Conservation (phyloP, 176 grass and related monocot genomes). For the Phoenix dactylifera region DNA sequence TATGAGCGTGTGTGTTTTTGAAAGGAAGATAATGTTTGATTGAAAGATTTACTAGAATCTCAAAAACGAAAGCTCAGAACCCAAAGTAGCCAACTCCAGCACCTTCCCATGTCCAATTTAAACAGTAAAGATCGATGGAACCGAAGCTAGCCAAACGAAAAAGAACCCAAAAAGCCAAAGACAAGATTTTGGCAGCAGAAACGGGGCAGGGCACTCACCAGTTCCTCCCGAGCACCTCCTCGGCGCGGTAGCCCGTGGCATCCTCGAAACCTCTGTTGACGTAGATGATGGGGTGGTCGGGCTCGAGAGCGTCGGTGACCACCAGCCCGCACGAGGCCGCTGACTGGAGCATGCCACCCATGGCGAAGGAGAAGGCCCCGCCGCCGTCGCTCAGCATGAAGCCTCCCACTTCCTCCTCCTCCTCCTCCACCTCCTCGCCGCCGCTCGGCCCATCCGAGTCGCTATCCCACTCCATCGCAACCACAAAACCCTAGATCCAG, state of each 20-base stretch:
- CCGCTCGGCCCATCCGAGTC: slow-evolving; percentile 15
- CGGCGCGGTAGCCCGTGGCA: slow-evolving; percentile 72
- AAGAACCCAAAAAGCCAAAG: neutral
- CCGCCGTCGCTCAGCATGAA: slow-evolving; percentile 13
- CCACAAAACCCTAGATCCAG: slow-evolving; percentile 3
- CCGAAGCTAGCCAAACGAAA: too few species aligned
- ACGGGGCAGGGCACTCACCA: slow-evolving; percentile 33
- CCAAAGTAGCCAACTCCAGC: too few species aligned
- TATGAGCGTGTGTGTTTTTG: too few species aligned
- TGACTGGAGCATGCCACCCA: slow-evolving; percentile 63
- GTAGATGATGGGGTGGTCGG: slow-evolving; percentile 91
- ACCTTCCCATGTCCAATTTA: too few species aligned
- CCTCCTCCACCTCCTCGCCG: slow-evolving; percentile 32
- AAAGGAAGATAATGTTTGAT: too few species aligned
- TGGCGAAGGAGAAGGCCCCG: slow-evolving; percentile 42
- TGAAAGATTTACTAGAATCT: too few species aligned
- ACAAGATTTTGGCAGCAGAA: neutral
- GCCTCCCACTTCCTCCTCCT: neutral
- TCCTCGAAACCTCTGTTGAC: slow-evolving; percentile 97
- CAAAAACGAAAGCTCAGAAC: too few species aligned
- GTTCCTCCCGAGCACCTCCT: slow-evolving; percentile 95
- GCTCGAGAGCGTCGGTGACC: slow-evolving; percentile 85
- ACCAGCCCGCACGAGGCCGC: slow-evolving; percentile 56
- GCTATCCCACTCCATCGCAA: slow-evolving; percentile 31
- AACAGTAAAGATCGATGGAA: too few species aligned